Percentiles rank a stretch among this genome's conserved stretches.
Evolutionary conservation across 768 basidiomycete genomes (phyloP).

Genomic region (Gyrodon lividus): DNA sequence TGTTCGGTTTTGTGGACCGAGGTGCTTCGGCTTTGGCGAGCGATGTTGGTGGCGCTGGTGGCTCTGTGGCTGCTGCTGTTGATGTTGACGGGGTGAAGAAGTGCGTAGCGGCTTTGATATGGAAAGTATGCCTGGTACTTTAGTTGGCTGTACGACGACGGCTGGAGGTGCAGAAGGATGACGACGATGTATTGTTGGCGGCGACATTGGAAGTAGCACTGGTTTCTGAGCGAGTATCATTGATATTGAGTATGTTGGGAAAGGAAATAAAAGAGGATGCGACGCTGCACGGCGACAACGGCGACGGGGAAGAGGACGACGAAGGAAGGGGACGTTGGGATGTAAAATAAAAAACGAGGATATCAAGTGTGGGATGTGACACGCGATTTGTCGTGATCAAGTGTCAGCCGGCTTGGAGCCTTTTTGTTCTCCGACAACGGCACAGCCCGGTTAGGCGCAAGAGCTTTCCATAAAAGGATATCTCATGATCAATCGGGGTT

Average conservation of each 20-base stretch:
- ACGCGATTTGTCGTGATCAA: conserved; percentile 26
- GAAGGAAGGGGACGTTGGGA: conserved; percentile 2
- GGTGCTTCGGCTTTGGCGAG: conserved; percentile 38
- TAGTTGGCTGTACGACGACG: conserved; percentile 68
- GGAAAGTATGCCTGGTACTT: conserved; percentile 70
- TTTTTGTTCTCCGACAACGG: conserved; percentile 35
- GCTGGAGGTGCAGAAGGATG: conserved; percentile 69
- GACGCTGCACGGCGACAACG: conserved; percentile 13
- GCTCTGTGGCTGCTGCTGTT: conserved; percentile 35
- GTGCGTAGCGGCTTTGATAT: conserved; percentile 55
- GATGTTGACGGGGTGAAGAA: conserved; percentile 35
- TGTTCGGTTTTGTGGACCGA: conserved; percentile 15
- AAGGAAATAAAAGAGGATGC: not conserved
- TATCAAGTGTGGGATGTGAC: conserved; percentile 28
- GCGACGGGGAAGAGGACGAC: conserved; percentile 1
- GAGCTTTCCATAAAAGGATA: conserved; percentile 9
- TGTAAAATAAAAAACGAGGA: conserved; percentile 25
- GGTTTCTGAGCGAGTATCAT: conserved; percentile 47
- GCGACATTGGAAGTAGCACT: conserved; percentile 30
- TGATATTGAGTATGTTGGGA: conserved; percentile 5
- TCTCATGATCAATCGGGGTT: conserved; percentile 21
- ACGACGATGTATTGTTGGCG: conserved; percentile 48
- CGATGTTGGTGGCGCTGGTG: conserved; percentile 35
- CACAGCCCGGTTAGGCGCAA: conserved; percentile 32
- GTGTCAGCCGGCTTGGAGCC: conserved; percentile 31